Evolutionary conservation across 129 eudicot genomes (phyloP), one percentile per base, ranked within the genome.

Genomic region (Helichrysum umbraculigerum): DNA sequence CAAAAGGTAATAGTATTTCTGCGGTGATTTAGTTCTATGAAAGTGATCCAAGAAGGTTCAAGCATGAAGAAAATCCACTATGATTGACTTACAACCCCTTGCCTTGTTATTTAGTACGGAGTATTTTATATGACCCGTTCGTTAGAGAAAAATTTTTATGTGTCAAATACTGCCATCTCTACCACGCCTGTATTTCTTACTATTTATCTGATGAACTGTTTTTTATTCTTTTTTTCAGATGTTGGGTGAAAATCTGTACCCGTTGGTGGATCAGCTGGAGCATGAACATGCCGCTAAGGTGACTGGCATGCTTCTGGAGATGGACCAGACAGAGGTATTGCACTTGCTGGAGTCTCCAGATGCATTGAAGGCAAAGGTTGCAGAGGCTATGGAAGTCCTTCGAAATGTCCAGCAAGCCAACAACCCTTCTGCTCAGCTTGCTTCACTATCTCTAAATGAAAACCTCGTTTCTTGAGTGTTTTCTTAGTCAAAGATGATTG

Each of bases 221-320:
- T 15, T 11, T 17, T 5, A 25, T 21, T 54, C 2, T 56, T 21
- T 4, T 17, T 29, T 17, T 44, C 76, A 90, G 96, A 91, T 91
- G 97, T 42, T 91, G 85, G 97, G 97, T 30, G 97, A 91, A 70
- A 91, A 81, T 63, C 69, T 91, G 75, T 91, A 90, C 82, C 96
- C 93, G 7, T 86, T 90, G n/a, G 96, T 90, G 69, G 93, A 90
- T 76, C 96, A 88, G 79, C 76, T 88, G 75, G 93, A 88, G 88
- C 93, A 86, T 20, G 96, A 90, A 72, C 91, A 90, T 78, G 93
- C 97, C 2, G 97, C 97, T 15, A 91, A 91, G 71, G 97, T 91
- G 33, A 91, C 97, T 0, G 97, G 97, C 29, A 91, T 91, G 97
- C 93, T 91, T 60, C 79, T 91, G 68, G 97, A 91, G 84, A 88